These are phyloP conservation scores for Suillus cothurnatus DNA, from an alignment of 768 basidiomycete species.

Conservation along the genomic window DNA sequence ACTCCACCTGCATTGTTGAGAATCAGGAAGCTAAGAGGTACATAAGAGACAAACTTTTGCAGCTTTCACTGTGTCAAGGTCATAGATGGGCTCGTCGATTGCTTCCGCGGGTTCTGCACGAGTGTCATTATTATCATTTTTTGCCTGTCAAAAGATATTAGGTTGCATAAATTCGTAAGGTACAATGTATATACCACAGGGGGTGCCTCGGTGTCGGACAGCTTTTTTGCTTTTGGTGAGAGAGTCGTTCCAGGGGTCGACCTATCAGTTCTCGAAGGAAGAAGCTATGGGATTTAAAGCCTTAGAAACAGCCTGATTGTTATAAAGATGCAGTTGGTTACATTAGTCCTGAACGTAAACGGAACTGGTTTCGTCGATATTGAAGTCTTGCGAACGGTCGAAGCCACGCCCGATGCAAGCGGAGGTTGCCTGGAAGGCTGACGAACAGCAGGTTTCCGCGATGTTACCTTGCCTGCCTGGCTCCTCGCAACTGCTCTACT, in stretches of 20 bases:
- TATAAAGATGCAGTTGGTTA: background rate
- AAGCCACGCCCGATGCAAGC: background rate
- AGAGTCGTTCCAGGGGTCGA: too few species aligned
- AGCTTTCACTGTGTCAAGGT: constrained; percentile 1
- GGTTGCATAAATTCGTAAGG: background rate
- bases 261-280: background rate
- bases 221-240: background rate
- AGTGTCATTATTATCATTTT: background rate
- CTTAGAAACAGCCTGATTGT: background rate
- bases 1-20: constrained; percentile 5
- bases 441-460: background rate
- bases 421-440: background rate
- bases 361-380: background rate
- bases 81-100: background rate
- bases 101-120: background rate
- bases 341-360: constrained; percentile 1
- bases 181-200: background rate
- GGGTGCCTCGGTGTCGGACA: background rate
- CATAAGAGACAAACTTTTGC: background rate
- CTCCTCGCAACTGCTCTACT: too few species aligned
- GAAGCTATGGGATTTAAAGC: background rate
- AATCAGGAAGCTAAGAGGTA: background rate
- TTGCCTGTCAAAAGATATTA: background rate
- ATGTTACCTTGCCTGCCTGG: background rate
- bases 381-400: background rate